Base-by-base conservation (phyloP, 2,329 filamentous ascomycete species). In the Mycosphaerella arachidis region DNA sequence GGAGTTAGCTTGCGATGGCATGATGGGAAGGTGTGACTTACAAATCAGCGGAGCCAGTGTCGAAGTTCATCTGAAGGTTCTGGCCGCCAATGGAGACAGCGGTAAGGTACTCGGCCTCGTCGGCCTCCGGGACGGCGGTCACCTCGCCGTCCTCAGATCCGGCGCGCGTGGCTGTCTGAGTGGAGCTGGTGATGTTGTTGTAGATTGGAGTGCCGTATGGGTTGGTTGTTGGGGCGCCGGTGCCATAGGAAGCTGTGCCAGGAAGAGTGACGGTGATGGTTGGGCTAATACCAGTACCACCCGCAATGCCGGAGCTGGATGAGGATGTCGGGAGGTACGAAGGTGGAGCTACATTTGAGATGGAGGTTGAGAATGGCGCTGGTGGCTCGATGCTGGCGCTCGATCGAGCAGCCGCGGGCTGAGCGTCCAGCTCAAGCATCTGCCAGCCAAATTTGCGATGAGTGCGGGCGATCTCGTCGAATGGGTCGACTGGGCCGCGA, bases 11-110 rank as follows among this genome's bases (percentile, higher is more conserved):
- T 27, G 46, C 30, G 43, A 27, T 43, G 20, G 20, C 18, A n/a
- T n/a, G 9, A 30, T 20, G 16, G 8, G 27, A 48, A 13, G 37
- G 55, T 13, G 0, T 5, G 9, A 72, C 82, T 71, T 79, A 85
- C 77, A 90, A 80, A 73, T 91, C 88, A 12, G 88, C 83, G 1
- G 87, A 90, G 58, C 88, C 88, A n/a, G 86, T 88, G 74, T 91
- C 88, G 70, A 91, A 89, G 72, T 90, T 84, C 71, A 91, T 76
- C 69, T 86, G 84, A 59, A 91, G 68, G 4, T 79, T 82, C 75
- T 91, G 88, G 5, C 85, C 86, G 61, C 88, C 88, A 63, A 91
- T 82, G n/a, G 72, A 81, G 55, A 91, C 85, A 0, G 86, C 86
- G 0, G 86, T 83, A 12, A 92, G 80, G 68, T 90, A 92, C 60